Evolutionary conservation across 495 filamentous ascomycete genomes (phyloP), one percentile per base, ranked within the genome.

Genomic region (Apodospora peruviana): DNA sequence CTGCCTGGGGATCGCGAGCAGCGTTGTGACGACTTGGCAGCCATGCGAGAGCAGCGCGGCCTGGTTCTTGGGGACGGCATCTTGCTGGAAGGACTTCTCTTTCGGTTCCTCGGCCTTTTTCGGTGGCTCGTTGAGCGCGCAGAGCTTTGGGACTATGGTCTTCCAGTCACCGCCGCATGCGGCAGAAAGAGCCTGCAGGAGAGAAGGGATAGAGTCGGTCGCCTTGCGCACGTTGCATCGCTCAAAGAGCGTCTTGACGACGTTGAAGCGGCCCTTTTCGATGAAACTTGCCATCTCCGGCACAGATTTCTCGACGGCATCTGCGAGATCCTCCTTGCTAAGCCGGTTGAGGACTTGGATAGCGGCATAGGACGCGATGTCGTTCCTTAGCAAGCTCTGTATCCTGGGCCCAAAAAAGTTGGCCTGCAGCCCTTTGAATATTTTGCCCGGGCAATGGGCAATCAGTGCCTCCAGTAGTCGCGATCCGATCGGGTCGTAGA

Each of bases 401-500:
- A 97, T 84, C 5, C 88, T 79, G 1, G 84, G 82, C 47, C 79
- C 80, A 51, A 97, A 85, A 50, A 86, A 79, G 40, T 82, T 80
- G 36, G 76, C 78, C 60, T 91, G 86, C 0, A 98, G 64, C 18
- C 78, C 76, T 61, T 96, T 95, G 77, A 97, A 97, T 17, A 87
- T 75, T 59, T 88, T 95, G 23, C 88, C 90, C 0, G 91, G 90
- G 23, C 85, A 84, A 57, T 83, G 74, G 9, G 78, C 76, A 50
- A 96, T 77, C 47, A 98, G 83, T 2, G 82, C 86, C 62, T 98
- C 93, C 10, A 96, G 76, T 4, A 98, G 74, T 24, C 90, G 84
- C 4, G 90, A 96, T 4, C 94, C 94, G 20, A 96, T 80, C 0
- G 86, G 70, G 59, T 95, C 88, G 60, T 96, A 97, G 19, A 96